These are phyloP conservation scores for Trichodelitschia bisporula DNA, from an alignment of 495 filamentous ascomycete genomes.

Conservation along the genomic window DNA sequence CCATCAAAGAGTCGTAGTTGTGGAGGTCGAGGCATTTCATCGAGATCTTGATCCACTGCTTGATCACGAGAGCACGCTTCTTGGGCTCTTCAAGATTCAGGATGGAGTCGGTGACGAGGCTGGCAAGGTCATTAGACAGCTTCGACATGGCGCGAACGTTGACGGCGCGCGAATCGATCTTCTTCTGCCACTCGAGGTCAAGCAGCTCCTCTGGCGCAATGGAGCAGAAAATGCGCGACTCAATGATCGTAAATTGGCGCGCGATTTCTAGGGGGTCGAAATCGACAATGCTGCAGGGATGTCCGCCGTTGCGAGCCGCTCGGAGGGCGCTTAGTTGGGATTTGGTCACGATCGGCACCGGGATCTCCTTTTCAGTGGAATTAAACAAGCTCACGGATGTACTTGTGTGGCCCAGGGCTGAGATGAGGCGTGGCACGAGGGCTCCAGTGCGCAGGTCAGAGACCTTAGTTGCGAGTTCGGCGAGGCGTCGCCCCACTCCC, in stretches of 20 bases:
- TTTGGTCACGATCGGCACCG: conserved; percentile 42
- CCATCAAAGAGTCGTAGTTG: conserved; percentile 94
- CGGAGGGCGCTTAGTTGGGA: conserved; percentile 50
- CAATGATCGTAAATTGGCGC: conserved; percentile 80
- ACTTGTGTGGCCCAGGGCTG: conserved; percentile 70
- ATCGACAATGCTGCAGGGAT: conserved; percentile 53
- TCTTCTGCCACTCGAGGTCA: conserved; percentile 80
- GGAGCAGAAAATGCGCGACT: conserved; percentile 77
- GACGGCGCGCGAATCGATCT: conserved; percentile 48
- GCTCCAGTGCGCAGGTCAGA: conserved; percentile 38
- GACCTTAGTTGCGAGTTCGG: conserved; percentile 65
- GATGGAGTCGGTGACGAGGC: conserved; percentile 90
- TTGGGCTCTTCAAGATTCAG: conserved; percentile 68
- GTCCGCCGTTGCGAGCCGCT: conserved; percentile 48
- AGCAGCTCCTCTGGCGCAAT: conserved; percentile 90
- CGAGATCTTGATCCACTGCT: conserved; percentile 96
- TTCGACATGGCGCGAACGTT: conserved; percentile 91
- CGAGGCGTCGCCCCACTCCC: conserved; percentile 50
- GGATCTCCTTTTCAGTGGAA: conserved; percentile 41
- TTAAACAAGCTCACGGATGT: conserved; percentile 42
- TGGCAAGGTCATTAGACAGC: conserved; percentile 72
- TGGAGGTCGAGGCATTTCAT: conserved; percentile 66
- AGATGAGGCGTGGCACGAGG: conserved; percentile 66
- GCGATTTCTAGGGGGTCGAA: conserved; percentile 87
- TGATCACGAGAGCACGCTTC: conserved; percentile 73